phyloP scores from a whole-genome alignment of 257 asterid genomes.

The Solanum commersonii region DNA sequence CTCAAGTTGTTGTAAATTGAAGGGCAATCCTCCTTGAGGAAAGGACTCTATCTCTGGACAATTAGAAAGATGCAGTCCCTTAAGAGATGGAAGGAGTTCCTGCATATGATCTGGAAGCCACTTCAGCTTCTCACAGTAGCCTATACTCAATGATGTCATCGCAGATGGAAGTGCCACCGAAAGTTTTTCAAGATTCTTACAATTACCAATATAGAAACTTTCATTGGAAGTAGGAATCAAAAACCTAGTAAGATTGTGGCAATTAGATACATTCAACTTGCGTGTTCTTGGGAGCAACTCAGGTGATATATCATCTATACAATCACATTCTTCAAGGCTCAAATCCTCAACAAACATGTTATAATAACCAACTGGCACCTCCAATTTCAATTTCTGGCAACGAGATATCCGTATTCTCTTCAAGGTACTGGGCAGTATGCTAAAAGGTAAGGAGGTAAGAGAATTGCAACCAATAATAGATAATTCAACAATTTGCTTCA shows the following conservation, averaged over 20 bases:
- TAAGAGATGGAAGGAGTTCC: background rate
- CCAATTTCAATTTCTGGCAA: background rate
- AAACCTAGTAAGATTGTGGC: background rate
- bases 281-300: background rate
- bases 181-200: background rate
- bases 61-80: background rate
- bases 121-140: background rate
- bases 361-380: background rate
- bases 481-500: background rate
- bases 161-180: background rate
- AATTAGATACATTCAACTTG: rapidly evolving
- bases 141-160: background rate
- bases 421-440: background rate
- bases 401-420: rapidly evolving
- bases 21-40: background rate
- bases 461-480: rapidly evolving
- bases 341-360: background rate
- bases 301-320: background rate
- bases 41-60: slow-evolving; percentile 4
- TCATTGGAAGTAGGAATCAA: background rate
- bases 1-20: background rate
- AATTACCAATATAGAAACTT: background rate
- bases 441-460: background rate
- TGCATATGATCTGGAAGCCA: no score
- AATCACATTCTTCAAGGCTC: background rate